Percentiles rank a stretch among this genome's conserved stretches.
Conservation (phyloP, 495 filamentous ascomycete species). For the Aspergillus steynii region DNA sequence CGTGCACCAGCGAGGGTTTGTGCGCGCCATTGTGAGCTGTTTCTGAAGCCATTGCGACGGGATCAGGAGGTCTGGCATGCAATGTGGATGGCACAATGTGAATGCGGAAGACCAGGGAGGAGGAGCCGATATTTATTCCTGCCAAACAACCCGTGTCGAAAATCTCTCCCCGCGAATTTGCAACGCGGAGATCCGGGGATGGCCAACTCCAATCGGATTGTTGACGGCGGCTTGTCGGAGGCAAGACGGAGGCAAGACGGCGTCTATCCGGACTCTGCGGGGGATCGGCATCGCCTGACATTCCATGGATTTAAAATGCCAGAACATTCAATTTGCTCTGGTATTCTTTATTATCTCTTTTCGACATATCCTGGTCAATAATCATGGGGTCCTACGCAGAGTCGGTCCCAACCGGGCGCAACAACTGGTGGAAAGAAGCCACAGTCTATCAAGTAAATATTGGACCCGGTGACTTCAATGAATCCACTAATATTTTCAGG, state of each 20-base stretch:
- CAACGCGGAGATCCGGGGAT: slow-evolving; percentile 8
- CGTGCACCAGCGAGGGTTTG: slow-evolving; percentile 5
- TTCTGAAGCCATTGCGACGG: not conserved
- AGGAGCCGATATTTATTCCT: not conserved
- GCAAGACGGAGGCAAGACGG: slow-evolving; percentile 16
- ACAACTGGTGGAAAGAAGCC: slow-evolving; percentile 43
- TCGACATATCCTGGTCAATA: not conserved
- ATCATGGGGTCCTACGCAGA: slow-evolving; percentile 20
- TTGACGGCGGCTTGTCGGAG: slow-evolving; percentile 1
- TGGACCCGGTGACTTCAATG: not conserved
- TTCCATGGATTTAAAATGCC: not conserved
- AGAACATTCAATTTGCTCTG: not conserved
- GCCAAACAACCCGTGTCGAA: not conserved
- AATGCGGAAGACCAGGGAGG: not conserved
- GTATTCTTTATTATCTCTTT: not conserved
- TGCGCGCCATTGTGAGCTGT: slow-evolving; percentile 6
- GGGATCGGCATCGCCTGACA: not conserved
- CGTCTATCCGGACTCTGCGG: slow-evolving; percentile 8
- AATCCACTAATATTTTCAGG: slow-evolving; percentile 34
- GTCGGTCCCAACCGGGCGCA: slow-evolving; percentile 18
- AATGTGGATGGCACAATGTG: not conserved
- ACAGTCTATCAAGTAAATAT: slow-evolving; percentile 35
- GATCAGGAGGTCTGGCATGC: not conserved
- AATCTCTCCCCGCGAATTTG: not conserved
- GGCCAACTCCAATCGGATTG: not conserved